Evolutionary conservation across 352 stramenopile genomes (phyloP), one percentile per base, ranked within the genome.

Genomic region (Globisporangium barbulae): DNA sequence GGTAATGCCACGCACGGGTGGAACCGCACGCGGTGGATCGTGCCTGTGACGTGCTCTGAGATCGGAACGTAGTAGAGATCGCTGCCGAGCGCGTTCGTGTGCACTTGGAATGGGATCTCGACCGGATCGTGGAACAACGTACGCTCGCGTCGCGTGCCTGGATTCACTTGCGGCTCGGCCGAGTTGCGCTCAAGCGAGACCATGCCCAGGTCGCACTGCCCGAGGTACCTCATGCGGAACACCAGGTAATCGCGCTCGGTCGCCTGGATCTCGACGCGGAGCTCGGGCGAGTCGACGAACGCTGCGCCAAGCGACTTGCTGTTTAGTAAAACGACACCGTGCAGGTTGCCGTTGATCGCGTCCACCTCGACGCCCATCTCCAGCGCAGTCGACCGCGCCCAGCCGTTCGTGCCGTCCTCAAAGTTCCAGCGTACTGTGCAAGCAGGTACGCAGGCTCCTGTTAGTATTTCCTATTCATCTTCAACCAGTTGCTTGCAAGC

Each of bases 281-380:
- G 65, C 53, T 89, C 70, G 0, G 80, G 80, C 10, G 80, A 90
- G 53, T 90, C 83, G 12, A 90, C 75, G 48, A 80, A 91, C 2
- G 77, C 78, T 4, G 71, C 54, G 4, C 47, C 63, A 25, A 71
- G 30, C 19, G 31, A 63, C 19, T 75, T 69, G 22, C 59, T 60
- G 21, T 68, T 83, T 2, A 71, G 61, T 6, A 90, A 52, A 47
- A 88, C 63, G 25, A 81, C 69, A 30, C 79, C 78, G 39, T 59
- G 73, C 47, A 91, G 44, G 2, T 68, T 68, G 2, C 78, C 80
- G 48, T 79, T 69, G 28, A 76, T 71, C 2, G 72, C 76, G 65
- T 89, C 70, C 1, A 91, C 65, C 22, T 89, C 78, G 10, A 91
- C 53, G 1, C 78, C 75, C 82, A 88, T 91, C 59, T 91, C 83